These are phyloP conservation scores for Ocimum tenuiflorum DNA, from an alignment of 257 asterid genomes.

Conservation along the genomic window DNA sequence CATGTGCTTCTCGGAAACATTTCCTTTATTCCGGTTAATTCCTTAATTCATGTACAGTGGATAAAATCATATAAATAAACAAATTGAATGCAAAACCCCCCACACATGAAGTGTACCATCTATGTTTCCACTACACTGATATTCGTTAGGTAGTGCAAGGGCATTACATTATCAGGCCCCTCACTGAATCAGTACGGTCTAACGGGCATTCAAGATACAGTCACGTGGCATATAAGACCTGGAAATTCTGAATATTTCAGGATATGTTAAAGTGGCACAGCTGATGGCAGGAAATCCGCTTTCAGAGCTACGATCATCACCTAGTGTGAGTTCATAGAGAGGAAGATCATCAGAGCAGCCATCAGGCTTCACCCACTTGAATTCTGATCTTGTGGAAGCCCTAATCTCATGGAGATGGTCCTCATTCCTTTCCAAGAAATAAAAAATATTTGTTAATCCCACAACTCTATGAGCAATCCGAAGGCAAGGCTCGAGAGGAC, in stretches of 20 bases:
- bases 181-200: background rate
- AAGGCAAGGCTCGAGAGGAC: conserved; percentile 70
- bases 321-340: conserved; percentile 57
- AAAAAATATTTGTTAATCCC: conserved; percentile 68
- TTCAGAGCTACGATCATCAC: conserved; percentile 55
- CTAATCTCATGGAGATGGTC: conserved; percentile 55
- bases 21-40: background rate
- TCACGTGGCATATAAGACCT: background rate
- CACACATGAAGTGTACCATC: background rate
- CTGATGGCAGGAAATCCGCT: conserved; percentile 82
- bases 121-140: background rate
- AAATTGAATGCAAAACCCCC: background rate
- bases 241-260: background rate
- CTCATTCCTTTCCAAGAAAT: conserved; percentile 77
- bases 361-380: conserved; percentile 73
- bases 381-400: conserved; percentile 52
- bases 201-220: background rate
- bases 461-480: conserved; percentile 81
- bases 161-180: background rate
- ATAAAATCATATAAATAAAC: background rate
- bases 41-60: background rate
- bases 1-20: background rate
- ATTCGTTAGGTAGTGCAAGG: background rate
- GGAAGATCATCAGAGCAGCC: conserved; percentile 84
- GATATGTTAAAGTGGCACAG: conserved; percentile 26